Percentiles rank a stretch among this genome's conserved stretches.
Evolutionary conservation across 2,329 filamentous ascomycete genomes (phyloP).

Genomic region (Bipolaris sorokiniana): DNA sequence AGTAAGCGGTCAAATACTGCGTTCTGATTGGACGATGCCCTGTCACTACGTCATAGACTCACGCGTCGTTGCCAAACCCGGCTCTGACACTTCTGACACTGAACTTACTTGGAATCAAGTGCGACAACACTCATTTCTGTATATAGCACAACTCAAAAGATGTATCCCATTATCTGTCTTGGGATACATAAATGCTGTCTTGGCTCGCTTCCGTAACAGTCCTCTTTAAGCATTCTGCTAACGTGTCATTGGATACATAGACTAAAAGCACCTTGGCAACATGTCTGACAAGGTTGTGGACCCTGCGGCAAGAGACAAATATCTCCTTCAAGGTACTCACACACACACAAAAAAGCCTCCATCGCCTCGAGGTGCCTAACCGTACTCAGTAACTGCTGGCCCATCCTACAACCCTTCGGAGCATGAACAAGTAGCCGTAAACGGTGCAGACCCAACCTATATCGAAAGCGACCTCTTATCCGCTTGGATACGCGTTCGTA

Average conservation of each 20-base stretch:
- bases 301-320: constrained; percentile 44
- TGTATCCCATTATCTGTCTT: neutral
- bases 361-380: neutral
- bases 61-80: no score
- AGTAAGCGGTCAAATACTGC: constrained; percentile 2
- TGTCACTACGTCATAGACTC: constrained; percentile 15
- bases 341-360: neutral
- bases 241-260: neutral
- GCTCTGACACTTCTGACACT: neutral
- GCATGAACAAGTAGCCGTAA: constrained; percentile 43
- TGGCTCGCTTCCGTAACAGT: neutral
- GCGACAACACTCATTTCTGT: neutral
- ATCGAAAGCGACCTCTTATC: constrained; percentile 41
- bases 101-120: neutral
- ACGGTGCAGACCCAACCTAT: constrained; percentile 29
- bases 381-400: constrained; percentile 42
- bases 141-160: neutral
- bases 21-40: constrained; percentile 7
- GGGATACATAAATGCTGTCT: neutral
- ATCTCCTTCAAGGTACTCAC: constrained; percentile 39
- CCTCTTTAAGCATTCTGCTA: neutral
- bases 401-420: constrained; percentile 41
- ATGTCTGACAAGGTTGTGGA: constrained; percentile 32
- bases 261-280: neutral
- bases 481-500: constrained; percentile 42